Base-by-base conservation (phyloP, 805 yeast species). In the Lachancea meyersii region DNA sequence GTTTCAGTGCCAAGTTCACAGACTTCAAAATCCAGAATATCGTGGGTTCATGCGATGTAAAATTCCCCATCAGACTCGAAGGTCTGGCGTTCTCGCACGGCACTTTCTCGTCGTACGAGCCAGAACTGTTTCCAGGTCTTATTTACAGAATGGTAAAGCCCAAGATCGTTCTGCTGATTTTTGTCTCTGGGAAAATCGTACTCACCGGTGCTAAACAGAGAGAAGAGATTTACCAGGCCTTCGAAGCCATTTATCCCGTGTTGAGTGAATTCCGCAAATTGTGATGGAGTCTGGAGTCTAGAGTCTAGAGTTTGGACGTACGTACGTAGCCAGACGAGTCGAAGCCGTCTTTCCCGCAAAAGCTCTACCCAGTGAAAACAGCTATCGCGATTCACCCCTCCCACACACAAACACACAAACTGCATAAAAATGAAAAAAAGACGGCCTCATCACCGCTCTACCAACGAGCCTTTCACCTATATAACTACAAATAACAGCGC, bases 91-190 rank as follows among this genome's bases (percentile, higher is more conserved):
- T 89, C 64, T 81, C 94, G 54, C 98, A 93, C 75, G 98, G 98
- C 46, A 87, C 96, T 70, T 93, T 93, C 91, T 84, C 95, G 50
- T 86, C 96, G 14, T 93, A 93, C 61, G 98, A 93, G 67, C 98
- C 98, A 3, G 98, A 93, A 67, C 72, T 93, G 61, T 93, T 93
- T 67, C 98, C 98, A 2, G 98, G 98, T 60, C 76, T 93, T 55
- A 93, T 93, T 69, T 93, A 93, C 73, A 87, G 98, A 76, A 93
- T 93, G 98, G 98, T 93, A 55, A 91, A 91, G 65, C 98, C 98
- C 14, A 93, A 93, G 67, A 93, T 93, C 68, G 98, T 93, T 41
- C 71, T 93, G 58, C 76, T 93, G 68, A 89, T 93, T 55, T 93
- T 93, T 65, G 98, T 93, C 38, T 85, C 95, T 22, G 98, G 98